These are phyloP conservation scores for Penicillium sp. DNA, from an alignment of 2,329 filamentous ascomycete species.

Conservation along the genomic window DNA sequence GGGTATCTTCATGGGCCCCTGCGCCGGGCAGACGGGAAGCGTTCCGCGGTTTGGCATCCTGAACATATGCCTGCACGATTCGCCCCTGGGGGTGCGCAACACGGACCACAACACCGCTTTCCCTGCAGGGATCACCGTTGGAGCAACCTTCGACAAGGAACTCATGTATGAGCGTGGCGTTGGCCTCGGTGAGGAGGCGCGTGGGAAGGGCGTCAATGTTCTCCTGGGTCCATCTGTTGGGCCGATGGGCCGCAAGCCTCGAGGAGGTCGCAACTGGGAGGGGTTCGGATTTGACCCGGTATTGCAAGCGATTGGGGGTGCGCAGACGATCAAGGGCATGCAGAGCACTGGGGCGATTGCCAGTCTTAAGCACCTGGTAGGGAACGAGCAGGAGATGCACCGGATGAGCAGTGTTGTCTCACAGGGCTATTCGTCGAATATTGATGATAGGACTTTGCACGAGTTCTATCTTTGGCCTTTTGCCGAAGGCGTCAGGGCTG, in stretches of 20 bases:
- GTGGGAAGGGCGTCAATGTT: slow-evolving; percentile 74
- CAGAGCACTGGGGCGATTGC: slow-evolving; percentile 63
- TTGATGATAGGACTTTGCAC: slow-evolving; percentile 56
- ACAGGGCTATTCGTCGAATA: slow-evolving; percentile 52
- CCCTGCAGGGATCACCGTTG: slow-evolving; percentile 76
- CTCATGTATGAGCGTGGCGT: slow-evolving; percentile 71
- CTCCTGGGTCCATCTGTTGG: slow-evolving; percentile 74
- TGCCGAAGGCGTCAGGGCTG: slow-evolving; percentile 54
- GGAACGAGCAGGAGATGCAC: slow-evolving; percentile 52
- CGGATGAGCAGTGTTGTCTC: slow-evolving; percentile 54
- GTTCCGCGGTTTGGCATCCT: slow-evolving; percentile 73
- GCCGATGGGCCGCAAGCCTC: slow-evolving; percentile 72
- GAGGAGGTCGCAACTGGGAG: slow-evolving; percentile 77
- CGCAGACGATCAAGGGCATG: slow-evolving; percentile 60
- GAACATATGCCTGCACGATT: slow-evolving; percentile 73
- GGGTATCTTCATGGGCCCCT: slow-evolving; percentile 74
- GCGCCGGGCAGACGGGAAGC: slow-evolving; percentile 77
- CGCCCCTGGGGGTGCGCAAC: slow-evolving; percentile 72
- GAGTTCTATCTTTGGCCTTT: slow-evolving; percentile 56
- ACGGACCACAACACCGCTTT: slow-evolving; percentile 78
- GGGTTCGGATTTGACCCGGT: slow-evolving; percentile 73
- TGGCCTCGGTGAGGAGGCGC: slow-evolving; percentile 72
- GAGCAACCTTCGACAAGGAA: slow-evolving; percentile 75
- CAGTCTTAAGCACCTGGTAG: slow-evolving; percentile 62
- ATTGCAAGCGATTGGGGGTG: slow-evolving; percentile 60